These are phyloP conservation scores for Solanum paucissectum DNA, from an alignment of 257 asterid genomes.

Conservation along the genomic window DNA sequence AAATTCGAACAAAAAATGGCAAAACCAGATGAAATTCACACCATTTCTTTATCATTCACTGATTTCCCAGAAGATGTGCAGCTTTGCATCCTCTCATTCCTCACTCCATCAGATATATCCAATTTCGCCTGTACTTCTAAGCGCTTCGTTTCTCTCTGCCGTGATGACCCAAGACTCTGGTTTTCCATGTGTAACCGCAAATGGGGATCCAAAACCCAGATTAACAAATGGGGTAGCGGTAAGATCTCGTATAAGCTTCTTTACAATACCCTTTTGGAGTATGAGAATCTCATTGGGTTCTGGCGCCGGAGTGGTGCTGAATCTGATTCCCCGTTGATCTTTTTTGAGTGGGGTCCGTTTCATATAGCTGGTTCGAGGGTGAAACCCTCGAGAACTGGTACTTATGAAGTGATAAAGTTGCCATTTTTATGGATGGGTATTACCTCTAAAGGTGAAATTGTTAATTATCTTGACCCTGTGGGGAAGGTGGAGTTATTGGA, in stretches of 20 bases:
- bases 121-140: constrained; percentile 72
- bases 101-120: constrained; percentile 50
- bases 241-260: constrained; percentile 45
- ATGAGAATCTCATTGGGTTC: constrained; percentile 68
- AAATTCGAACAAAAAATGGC: neutral
- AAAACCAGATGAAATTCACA: neutral
- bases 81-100: constrained; percentile 74
- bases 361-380: constrained; percentile 60
- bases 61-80: constrained; percentile 96
- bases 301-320: constrained; percentile 70
- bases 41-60: constrained; percentile 31
- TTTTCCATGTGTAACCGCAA: constrained; percentile 79
- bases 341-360: constrained; percentile 81
- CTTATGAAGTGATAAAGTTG: constrained; percentile 46
- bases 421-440: constrained; percentile 64
- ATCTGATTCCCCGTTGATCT: constrained; percentile 23
- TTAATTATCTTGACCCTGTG: constrained; percentile 58
- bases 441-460: constrained; percentile 41
- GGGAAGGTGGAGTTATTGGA: constrained; percentile 37
- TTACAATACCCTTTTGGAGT: constrained; percentile 48
- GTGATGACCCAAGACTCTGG: constrained; percentile 72
- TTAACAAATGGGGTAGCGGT: constrained; percentile 65
- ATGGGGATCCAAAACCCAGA: constrained; percentile 75
- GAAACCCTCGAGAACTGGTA: constrained; percentile 34
- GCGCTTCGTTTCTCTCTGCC: constrained; percentile 50